phyloP scores from a whole-genome alignment of 2,329 filamentous ascomycete genomes.

The Ophiocordyceps camponoti-saundersi region DNA sequence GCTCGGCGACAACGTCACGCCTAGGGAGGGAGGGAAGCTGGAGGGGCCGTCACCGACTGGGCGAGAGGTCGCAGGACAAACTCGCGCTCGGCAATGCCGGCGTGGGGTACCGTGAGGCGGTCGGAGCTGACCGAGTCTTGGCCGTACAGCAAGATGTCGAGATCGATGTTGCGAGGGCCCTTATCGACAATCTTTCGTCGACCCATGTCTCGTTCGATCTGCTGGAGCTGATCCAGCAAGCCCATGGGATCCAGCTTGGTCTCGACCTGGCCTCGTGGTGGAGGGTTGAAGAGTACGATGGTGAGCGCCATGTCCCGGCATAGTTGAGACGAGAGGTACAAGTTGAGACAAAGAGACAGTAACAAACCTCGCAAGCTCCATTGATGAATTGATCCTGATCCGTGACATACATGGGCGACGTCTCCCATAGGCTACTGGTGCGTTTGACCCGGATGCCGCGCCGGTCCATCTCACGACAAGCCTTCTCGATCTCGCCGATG shows the following conservation, averaged over 20 bases:
- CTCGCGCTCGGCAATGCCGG: slow-evolving; percentile 72
- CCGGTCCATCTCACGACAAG: slow-evolving; percentile 60
- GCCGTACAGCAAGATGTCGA: slow-evolving; percentile 80
- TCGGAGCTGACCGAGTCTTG: slow-evolving; percentile 47
- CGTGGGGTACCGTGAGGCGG: slow-evolving; percentile 70
- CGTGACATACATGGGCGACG: slow-evolving; percentile 87
- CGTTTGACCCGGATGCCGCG: slow-evolving; percentile 55
- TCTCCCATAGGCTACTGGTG: slow-evolving; percentile 88
- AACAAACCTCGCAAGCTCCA: slow-evolving; percentile 66
- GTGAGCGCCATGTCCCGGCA: not conserved
- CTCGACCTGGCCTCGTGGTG: slow-evolving; percentile 53
- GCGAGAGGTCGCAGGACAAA: slow-evolving; percentile 82
- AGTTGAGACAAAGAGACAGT: not conserved
- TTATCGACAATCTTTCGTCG: slow-evolving; percentile 79
- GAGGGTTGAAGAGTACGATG: no score
- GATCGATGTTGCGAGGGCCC: slow-evolving; percentile 82
- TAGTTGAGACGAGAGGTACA: not conserved
- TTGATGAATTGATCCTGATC: slow-evolving; percentile 85
- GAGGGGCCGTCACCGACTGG: slow-evolving; percentile 34
- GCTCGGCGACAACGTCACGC: no score
- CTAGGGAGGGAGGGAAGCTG: not conserved
- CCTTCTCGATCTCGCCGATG: slow-evolving; percentile 67
- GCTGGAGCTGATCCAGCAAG: slow-evolving; percentile 66
- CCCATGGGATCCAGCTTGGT: slow-evolving; percentile 59
- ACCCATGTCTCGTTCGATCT: slow-evolving; percentile 65